Evolutionary conservation across 805 yeast genomes (phyloP).

Genomic region (Ogataea nakhonphanomensis): DNA sequence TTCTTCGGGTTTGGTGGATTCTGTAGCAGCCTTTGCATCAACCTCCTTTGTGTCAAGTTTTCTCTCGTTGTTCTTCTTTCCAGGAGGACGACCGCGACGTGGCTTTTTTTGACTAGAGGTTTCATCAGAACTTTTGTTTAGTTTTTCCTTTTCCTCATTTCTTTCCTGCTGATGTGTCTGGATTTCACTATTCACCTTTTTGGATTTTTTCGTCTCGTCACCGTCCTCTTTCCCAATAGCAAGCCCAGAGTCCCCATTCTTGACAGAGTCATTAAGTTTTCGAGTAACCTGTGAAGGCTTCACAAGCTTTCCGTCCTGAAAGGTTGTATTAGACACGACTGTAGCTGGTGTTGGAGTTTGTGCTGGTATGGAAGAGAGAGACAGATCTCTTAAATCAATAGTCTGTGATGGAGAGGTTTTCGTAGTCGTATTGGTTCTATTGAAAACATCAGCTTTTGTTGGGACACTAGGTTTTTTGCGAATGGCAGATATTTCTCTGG

Average conservation of each 20-base stretch:
- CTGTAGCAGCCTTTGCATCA: background rate
- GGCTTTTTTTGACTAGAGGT: slow-evolving; percentile 23
- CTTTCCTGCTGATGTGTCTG: background rate
- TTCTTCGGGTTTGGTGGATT: background rate
- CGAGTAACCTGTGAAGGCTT: slow-evolving; percentile 16
- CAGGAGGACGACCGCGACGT: slow-evolving; percentile 7
- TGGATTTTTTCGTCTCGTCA: background rate
- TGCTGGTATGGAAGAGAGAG: slow-evolving; percentile 7
- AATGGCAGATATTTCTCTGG: slow-evolving; percentile 6
- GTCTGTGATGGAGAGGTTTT: slow-evolving; percentile 6
- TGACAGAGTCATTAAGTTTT: slow-evolving; percentile 13
- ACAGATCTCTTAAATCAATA: slow-evolving; percentile 1
- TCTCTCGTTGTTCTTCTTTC: slow-evolving; percentile 1
- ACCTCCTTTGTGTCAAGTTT: background rate
- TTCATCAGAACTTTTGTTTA: slow-evolving; percentile 23
- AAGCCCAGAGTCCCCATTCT: background rate
- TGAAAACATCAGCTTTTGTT: slow-evolving; percentile 27
- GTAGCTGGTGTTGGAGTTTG: slow-evolving; percentile 16
- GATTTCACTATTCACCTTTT: background rate
- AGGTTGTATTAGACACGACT: slow-evolving; percentile 4
- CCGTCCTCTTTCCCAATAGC: background rate
- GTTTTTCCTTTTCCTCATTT: slow-evolving; percentile 15
- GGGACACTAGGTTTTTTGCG: slow-evolving; percentile 30
- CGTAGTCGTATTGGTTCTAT: slow-evolving; percentile 16
- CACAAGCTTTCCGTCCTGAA: slow-evolving; percentile 8